A percentile compares a stretch with the other conserved stretches of the same genome.
Evolutionary conservation across 2,329 filamentous ascomycete genomes (phyloP).

Genomic region (Epichloe coenophiala): DNA sequence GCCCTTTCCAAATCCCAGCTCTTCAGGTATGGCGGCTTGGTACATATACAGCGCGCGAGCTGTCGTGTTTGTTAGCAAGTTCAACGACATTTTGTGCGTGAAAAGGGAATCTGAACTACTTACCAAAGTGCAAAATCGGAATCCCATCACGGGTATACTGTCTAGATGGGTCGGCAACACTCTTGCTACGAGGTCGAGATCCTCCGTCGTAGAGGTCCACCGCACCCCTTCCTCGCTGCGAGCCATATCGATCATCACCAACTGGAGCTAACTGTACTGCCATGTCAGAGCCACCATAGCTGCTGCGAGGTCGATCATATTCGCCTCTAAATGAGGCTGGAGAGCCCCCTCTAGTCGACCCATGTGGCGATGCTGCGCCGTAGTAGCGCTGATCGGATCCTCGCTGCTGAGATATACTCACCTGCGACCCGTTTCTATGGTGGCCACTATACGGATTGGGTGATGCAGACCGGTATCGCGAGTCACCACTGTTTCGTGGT

Average conservation of each 20-base stretch:
- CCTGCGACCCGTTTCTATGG: constrained; percentile 23
- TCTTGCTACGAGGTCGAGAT: constrained; percentile 58
- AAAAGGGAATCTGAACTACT: constrained; percentile 28
- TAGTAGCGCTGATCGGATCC: constrained; percentile 38
- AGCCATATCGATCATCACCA: constrained; percentile 45
- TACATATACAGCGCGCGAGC: constrained; percentile 92
- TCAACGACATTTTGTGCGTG: constrained; percentile 5
- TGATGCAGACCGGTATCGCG: constrained; percentile 37
- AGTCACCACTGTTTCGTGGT: constrained; percentile 38
- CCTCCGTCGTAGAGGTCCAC: constrained; percentile 45
- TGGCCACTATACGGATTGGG: constrained; percentile 48
- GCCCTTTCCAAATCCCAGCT: constrained; percentile 83
- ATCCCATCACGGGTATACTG: constrained; percentile 78
- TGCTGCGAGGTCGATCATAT: constrained; percentile 37
- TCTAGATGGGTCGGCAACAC: constrained; percentile 66
- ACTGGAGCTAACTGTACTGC: constrained; percentile 52
- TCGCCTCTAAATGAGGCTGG: constrained; percentile 32
- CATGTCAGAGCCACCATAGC: constrained; percentile 42
- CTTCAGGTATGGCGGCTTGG: constrained; percentile 85
- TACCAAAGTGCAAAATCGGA: constrained; percentile 86
- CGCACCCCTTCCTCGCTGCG: constrained; percentile 36
- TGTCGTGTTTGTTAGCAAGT: constrained; percentile 23
- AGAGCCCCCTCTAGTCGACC: constrained; percentile 31
- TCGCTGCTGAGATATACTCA: constrained; percentile 28
- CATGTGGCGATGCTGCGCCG: constrained; percentile 37